Conservation (phyloP, 1,139 yeast genomes). For the Suhomyces taliae region DNA sequence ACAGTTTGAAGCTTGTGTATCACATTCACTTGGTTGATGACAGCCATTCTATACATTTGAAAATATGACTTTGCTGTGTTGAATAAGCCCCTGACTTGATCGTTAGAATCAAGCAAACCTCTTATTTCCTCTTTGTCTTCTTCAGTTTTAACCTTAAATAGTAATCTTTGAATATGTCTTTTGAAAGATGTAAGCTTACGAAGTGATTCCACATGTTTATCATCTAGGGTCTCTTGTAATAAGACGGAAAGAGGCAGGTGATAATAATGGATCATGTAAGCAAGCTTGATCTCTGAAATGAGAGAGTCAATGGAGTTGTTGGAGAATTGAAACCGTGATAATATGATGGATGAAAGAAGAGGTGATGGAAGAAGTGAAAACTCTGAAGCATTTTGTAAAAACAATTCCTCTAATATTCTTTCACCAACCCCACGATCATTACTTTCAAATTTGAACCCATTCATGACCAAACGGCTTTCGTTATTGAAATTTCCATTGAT, state of each 20-base stretch:
- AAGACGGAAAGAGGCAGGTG: slow-evolving; percentile 63
- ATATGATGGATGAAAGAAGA: slow-evolving; percentile 34
- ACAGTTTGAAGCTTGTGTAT: slow-evolving; percentile 19
- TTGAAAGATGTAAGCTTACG: slow-evolving; percentile 43
- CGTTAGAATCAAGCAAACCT: slow-evolving; percentile 22
- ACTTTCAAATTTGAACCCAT: slow-evolving; percentile 45
- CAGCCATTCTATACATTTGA: slow-evolving; percentile 22
- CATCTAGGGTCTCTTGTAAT: slow-evolving; percentile 1
- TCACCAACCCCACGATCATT: slow-evolving; percentile 45
- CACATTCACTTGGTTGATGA: slow-evolving; percentile 27
- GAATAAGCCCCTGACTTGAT: slow-evolving; percentile 19
- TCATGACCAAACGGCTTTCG: slow-evolving; percentile 32
- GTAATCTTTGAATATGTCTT: slow-evolving; percentile 28
- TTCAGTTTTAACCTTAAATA: slow-evolving; percentile 6
- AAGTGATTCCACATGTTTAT: slow-evolving; percentile 21
- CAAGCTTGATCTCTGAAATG: slow-evolving; percentile 54
- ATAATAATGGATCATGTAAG: slow-evolving; percentile 70
- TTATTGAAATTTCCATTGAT: slow-evolving; percentile 33
- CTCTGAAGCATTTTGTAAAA: slow-evolving; percentile 26
- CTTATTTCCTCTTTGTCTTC: slow-evolving; percentile 17
- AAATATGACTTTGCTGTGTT: slow-evolving; percentile 20
- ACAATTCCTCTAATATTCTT: slow-evolving; percentile 35
- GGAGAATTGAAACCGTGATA: slow-evolving; percentile 40
- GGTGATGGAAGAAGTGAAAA: slow-evolving; percentile 19
- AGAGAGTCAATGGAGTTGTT: slow-evolving; percentile 54